Evolutionary conservation across 2,329 filamentous ascomycete genomes (phyloP).

Genomic region (Dactylella cylindrospora): DNA sequence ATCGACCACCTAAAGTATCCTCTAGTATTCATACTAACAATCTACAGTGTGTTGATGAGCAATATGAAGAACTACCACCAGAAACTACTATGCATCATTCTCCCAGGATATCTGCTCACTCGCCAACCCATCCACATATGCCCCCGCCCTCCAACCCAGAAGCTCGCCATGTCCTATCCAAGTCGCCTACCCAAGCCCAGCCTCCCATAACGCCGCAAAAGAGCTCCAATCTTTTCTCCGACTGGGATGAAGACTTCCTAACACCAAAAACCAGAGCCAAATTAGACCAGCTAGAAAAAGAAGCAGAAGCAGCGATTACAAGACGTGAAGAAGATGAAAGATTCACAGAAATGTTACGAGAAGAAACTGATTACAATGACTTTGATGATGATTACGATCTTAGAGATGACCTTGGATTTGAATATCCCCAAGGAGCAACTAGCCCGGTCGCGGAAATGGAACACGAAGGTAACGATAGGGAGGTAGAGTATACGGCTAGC

Average conservation of each 20-base stretch:
- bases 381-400: conserved; percentile 42
- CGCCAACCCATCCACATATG: no score
- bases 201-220: no score
- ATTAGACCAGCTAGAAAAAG: conserved; percentile 10
- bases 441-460: conserved; percentile 15
- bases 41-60: no score
- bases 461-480: conserved; percentile 6
- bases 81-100: no score
- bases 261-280: conserved; percentile 11
- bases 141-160: no score
- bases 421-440: conserved; percentile 25
- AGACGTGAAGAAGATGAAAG: conserved; percentile 32
- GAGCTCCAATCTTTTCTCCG: neutral
- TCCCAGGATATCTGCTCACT: no score
- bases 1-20: no score
- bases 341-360: conserved; percentile 13
- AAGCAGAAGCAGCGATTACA: conserved; percentile 3
- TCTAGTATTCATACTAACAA: no score
- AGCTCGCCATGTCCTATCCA: no score
- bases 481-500: conserved; percentile 14
- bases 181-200: no score
- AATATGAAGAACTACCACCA: no score
- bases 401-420: conserved; percentile 21
- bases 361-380: conserved; percentile 39
- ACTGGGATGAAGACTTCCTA: conserved; percentile 19